These are phyloP conservation scores for Rubia tinctorum DNA, from an alignment of 305 asterid genomes.

Conservation along the genomic window DNA sequence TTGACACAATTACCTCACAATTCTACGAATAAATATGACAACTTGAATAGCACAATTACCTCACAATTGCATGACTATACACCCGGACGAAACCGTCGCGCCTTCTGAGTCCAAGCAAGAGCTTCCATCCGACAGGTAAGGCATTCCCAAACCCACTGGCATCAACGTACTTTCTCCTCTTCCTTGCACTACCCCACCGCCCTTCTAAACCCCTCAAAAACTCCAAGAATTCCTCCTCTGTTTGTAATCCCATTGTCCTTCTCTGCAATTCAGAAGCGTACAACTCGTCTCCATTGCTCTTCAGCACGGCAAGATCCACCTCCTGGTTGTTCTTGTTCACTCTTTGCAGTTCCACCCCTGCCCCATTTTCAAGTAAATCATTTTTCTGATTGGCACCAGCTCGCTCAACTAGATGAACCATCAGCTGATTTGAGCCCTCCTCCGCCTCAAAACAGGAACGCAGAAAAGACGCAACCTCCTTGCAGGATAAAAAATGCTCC, in stretches of 20 bases:
- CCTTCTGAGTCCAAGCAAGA: conserved; percentile 74
- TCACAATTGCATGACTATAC: conserved; percentile 69
- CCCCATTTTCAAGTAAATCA: conserved; percentile 29
- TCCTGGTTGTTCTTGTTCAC: conserved; percentile 54
- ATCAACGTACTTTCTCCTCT: conserved; percentile 86
- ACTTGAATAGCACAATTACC: conserved; percentile 41
- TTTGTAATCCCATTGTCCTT: conserved; percentile 62
- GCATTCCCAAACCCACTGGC: conserved; percentile 54
- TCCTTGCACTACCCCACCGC: conserved; percentile 92
- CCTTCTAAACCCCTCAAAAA: conserved; percentile 73
- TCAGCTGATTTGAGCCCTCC: conserved; percentile 37
- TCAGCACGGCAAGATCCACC: conserved; percentile 62
- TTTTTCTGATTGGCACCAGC: conserved; percentile 30
- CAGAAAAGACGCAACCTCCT: conserved; percentile 77
- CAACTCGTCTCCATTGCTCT: conserved; percentile 61
- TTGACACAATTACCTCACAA: too few species aligned
- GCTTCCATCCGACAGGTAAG: conserved; percentile 82
- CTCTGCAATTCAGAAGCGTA: conserved; percentile 51
- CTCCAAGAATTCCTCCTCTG: conserved; percentile 62
- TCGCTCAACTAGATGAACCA: conserved; percentile 47
- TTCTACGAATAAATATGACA: not conserved
- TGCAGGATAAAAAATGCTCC: conserved; percentile 81
- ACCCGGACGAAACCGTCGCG: conserved; percentile 58
- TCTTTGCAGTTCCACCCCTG: conserved; percentile 42
- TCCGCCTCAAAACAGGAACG: conserved; percentile 47